These are phyloP conservation scores for Tulasnella sp. DNA, from an alignment of 768 basidiomycete species.

Conservation along the genomic window DNA sequence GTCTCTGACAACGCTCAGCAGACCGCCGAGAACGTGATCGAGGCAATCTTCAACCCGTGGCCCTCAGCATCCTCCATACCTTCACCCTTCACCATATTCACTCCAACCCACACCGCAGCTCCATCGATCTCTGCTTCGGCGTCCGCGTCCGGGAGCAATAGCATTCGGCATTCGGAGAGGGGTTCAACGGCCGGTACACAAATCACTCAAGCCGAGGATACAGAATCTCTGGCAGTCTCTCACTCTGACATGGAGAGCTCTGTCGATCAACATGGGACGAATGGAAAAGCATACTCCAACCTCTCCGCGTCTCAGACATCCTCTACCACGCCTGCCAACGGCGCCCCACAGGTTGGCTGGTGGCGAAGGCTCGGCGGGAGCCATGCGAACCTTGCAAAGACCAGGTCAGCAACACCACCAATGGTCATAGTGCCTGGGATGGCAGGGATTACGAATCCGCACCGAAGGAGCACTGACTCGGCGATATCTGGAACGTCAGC, in stretches of 20 bases:
- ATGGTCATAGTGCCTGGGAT: neutral
- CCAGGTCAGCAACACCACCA: neutral
- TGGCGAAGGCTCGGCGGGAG: neutral
- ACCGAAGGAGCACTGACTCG: neutral
- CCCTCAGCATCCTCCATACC: slow-evolving; percentile 29
- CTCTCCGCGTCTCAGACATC: neutral
- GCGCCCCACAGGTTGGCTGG: neutral
- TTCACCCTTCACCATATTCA: slow-evolving; percentile 32
- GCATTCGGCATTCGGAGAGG: neutral
- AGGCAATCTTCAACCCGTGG: slow-evolving; percentile 67
- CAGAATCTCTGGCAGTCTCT: neutral
- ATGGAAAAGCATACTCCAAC: neutral
- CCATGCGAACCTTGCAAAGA: neutral
- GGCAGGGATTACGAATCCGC: neutral
- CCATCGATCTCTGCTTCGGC: neutral
- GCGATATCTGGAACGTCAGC: neutral
- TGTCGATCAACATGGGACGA: neutral
- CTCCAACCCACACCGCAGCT: slow-evolving; percentile 19
- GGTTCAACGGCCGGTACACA: neutral
- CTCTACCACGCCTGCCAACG: neutral
- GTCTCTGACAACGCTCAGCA: slow-evolving; percentile 23
- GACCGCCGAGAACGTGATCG: slow-evolving; percentile 63
- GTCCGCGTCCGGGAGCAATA: too few species aligned
- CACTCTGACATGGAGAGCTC: neutral
- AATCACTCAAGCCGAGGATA: neutral